Conservation (phyloP, 305 asterid genomes). For the Striga hermonthica region DNA sequence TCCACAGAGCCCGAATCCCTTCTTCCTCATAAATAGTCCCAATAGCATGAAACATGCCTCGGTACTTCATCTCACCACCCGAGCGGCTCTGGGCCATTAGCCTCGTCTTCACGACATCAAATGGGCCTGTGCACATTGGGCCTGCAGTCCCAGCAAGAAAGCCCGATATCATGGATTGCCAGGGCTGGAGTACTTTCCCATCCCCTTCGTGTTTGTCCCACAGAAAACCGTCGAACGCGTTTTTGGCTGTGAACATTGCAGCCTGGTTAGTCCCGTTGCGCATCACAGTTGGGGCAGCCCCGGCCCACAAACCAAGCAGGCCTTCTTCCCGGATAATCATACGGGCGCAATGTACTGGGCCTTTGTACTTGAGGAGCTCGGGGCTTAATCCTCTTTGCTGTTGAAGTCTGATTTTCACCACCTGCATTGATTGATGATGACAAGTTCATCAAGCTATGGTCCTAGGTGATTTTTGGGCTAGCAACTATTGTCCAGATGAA, state of each 20-base stretch:
- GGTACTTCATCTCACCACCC: constrained; percentile 70
- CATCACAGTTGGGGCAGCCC: constrained; percentile 95
- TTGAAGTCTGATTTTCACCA: constrained; percentile 91
- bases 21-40: constrained; percentile 69
- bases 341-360: constrained; percentile 85
- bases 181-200: constrained; percentile 69
- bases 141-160: constrained; percentile 96
- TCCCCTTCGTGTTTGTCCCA: constrained; percentile 90
- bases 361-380: constrained; percentile 82
- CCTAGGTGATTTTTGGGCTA: background rate
- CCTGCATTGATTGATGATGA: constrained; percentile 37
- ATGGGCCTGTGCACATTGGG: constrained; percentile 90
- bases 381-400: constrained; percentile 89
- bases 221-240: constrained; percentile 68
- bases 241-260: constrained; percentile 93
- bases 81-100: constrained; percentile 90
- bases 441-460: background rate
- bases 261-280: constrained; percentile 98
- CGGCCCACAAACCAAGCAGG: constrained; percentile 82
- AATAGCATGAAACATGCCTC: constrained; percentile 89
- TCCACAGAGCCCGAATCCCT: constrained; percentile 84
- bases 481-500: no score
- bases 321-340: constrained; percentile 81
- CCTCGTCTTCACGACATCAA: constrained; percentile 95
- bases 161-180: constrained; percentile 96